These are phyloP conservation scores for Cyberlindnera sargentensis DNA, from an alignment of 805 yeast genomes.

Conservation along the genomic window DNA sequence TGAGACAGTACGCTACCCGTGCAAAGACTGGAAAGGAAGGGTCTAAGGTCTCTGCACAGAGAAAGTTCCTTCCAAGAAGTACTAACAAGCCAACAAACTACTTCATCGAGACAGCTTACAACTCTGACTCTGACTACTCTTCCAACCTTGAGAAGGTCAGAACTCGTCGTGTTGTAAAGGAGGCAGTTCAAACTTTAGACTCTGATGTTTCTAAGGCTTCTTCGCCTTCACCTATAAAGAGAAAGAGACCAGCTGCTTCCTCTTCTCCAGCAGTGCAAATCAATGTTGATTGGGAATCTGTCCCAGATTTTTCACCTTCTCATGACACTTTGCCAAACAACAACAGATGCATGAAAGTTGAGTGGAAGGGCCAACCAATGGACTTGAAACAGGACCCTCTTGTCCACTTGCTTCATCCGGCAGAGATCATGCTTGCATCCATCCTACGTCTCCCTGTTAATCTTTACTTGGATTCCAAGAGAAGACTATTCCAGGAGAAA, in stretches of 20 bases:
- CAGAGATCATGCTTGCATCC: slow-evolving; percentile 80
- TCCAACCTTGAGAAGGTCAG: slow-evolving; percentile 43
- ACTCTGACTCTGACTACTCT: slow-evolving; percentile 26
- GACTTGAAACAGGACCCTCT: slow-evolving; percentile 76
- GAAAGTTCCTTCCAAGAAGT: slow-evolving; percentile 22
- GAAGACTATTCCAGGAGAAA: slow-evolving; percentile 85
- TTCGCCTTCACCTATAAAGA: slow-evolving; percentile 25
- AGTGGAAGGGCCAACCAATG: slow-evolving; percentile 99
- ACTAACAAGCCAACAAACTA: slow-evolving; percentile 10
- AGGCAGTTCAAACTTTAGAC: slow-evolving; percentile 24
- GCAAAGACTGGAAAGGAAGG: slow-evolving; percentile 18
- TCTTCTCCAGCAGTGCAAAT: slow-evolving; percentile 38
- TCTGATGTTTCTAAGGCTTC: slow-evolving; percentile 22
- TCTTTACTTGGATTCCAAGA: slow-evolving; percentile 73
- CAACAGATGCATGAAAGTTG: slow-evolving; percentile 71
- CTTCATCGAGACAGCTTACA: slow-evolving; percentile 24
- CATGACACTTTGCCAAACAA: slow-evolving; percentile 58
- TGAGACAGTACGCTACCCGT: slow-evolving; percentile 38
- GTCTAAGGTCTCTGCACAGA: slow-evolving; percentile 5
- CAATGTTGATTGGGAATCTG: slow-evolving; percentile 55
- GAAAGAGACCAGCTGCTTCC: slow-evolving; percentile 33
- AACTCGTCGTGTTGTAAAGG: slow-evolving; percentile 50
- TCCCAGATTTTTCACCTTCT: slow-evolving; percentile 83
- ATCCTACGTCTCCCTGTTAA: slow-evolving; percentile 84
- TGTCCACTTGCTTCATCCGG: slow-evolving; percentile 72